Percentiles rank a stretch among this genome's conserved stretches.
Evolutionary conservation across 208 protist species (phyloP).

Genomic region (Histomonas meleagridis): DNA sequence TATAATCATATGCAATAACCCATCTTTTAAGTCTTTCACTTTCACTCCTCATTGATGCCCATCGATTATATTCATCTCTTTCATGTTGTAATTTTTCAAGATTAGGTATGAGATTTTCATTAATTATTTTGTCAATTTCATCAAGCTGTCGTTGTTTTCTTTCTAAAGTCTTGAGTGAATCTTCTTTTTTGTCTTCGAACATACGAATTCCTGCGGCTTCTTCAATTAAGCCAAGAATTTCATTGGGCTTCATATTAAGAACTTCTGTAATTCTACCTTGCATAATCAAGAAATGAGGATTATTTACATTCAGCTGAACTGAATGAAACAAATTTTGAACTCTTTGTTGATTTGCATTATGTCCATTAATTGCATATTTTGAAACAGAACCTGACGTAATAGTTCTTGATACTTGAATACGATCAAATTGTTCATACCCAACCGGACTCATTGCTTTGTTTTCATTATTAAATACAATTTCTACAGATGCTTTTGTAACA

Average conservation of each 20-base stretch:
- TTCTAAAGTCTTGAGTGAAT: slow-evolving; percentile 81
- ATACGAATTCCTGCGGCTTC: slow-evolving; percentile 97
- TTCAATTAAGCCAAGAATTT: slow-evolving; percentile 94
- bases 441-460: slow-evolving; percentile 71
- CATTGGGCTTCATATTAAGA: slow-evolving; percentile 96
- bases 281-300: slow-evolving; percentile 99
- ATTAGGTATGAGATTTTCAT: slow-evolving; percentile 69
- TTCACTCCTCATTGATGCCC: slow-evolving; percentile 50
- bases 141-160: slow-evolving; percentile 87
- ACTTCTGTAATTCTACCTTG: slow-evolving; percentile 98
- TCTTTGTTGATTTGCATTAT: slow-evolving; percentile 74
- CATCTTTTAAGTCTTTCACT: slow-evolving; percentile 57
- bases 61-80: slow-evolving; percentile 62
- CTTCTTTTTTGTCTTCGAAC: slow-evolving; percentile 90
- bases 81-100: slow-evolving; percentile 62
- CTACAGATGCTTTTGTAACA: slow-evolving; percentile 94
- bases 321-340: slow-evolving; percentile 98
- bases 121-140: slow-evolving; percentile 56
- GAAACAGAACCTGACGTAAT: slow-evolving; percentile 80
- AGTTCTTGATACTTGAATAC: slow-evolving; percentile 87
- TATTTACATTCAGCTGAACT: slow-evolving; percentile 98
- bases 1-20: slow-evolving; percentile 50
- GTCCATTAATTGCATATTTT: slow-evolving; percentile 98
- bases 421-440: slow-evolving; percentile 83
- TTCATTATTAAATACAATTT: slow-evolving; percentile 94